phyloP scores from a whole-genome alignment of 805 yeast genomes.

The Cyberlindnera mississippiensis region DNA sequence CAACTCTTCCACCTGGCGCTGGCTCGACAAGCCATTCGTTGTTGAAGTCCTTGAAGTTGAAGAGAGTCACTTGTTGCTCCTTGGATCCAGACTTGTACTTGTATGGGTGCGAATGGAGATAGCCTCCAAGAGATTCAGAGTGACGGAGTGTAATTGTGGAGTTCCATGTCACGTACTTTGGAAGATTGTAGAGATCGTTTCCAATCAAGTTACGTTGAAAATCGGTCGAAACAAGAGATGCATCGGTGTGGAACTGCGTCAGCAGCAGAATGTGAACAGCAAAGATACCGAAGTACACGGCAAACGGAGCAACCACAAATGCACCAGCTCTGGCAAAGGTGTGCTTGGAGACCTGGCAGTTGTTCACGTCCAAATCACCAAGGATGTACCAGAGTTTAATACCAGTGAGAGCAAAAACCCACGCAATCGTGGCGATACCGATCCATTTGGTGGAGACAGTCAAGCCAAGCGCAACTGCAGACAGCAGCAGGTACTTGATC shows the following conservation, averaged over 20 bases:
- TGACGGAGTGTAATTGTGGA: slow-evolving; percentile 72
- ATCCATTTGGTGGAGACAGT: slow-evolving; percentile 63
- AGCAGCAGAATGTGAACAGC: slow-evolving; percentile 50
- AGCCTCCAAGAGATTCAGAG: slow-evolving; percentile 62
- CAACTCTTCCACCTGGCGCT: slow-evolving; percentile 16
- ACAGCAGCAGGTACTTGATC: slow-evolving; percentile 44
- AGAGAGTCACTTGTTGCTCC: slow-evolving; percentile 78
- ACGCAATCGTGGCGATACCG: slow-evolving; percentile 62
- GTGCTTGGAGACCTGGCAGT: slow-evolving; percentile 37
- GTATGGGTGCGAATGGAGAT: slow-evolving; percentile 72
- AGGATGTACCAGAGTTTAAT: slow-evolving; percentile 57
- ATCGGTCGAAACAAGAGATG: slow-evolving; percentile 59
- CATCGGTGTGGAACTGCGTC: slow-evolving; percentile 48
- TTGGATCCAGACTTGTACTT: slow-evolving; percentile 61
- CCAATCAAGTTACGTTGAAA: slow-evolving; percentile 57
- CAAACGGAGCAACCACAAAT: slow-evolving; percentile 50
- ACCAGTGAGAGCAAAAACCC: slow-evolving; percentile 51
- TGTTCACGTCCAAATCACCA: slow-evolving; percentile 59
- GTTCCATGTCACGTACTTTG: slow-evolving; percentile 71
- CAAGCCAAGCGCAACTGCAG: slow-evolving; percentile 51
- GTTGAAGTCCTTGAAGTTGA: slow-evolving; percentile 54
- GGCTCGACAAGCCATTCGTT: slow-evolving; percentile 74
- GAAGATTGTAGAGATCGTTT: slow-evolving; percentile 38
- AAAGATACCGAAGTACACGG: slow-evolving; percentile 55
- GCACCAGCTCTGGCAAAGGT: slow-evolving; percentile 36